Evolutionary conservation across 805 yeast species (phyloP), one percentile per base, ranked within the genome.

Genomic region (Wickerhamomyces pijperi): DNA sequence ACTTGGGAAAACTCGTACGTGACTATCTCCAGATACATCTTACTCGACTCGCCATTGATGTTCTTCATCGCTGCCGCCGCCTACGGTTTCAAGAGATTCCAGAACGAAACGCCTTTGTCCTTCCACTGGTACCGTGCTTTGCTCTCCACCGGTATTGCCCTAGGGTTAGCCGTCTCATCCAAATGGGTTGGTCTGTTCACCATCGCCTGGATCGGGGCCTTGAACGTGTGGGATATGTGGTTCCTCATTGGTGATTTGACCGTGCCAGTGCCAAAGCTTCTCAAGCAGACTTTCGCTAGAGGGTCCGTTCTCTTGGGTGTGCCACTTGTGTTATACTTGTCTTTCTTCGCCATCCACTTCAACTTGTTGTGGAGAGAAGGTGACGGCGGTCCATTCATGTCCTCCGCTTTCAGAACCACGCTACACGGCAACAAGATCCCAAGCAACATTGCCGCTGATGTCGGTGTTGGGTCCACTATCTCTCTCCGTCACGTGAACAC

Each of bases 171-270:
- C 4, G 61, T 77, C 17, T 72, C 82, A 19, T 75, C 88, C 25
- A 83, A 83, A 59, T 82, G 92, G 92, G 92, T 82, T 35, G 94
- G 94, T 45, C 61, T 82, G 32, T 82, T 82, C 62, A 83, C 94
- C 16, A 55, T 83, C 41, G 81, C 81, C 3, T 83, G 90, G 90
- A 70, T 77, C 43, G 94, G 92, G 38, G 38, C 68, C 2, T 56
- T 71, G 42, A 79, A 82, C 52, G 55, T 71, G 15, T 64, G 70
- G 56, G 81, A 78, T 50, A 51, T 83, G 46, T 81, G 88, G 88
- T 70, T 81, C 47, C 56, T 75, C 42, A 55, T 81, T 50, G 92
- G 92, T 54, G 92, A 83, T 62, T 65, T 83, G 51, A 54, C 68
- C 4, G 67, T 76, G 16, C 50, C 76, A 14, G 43, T 73, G 11